phyloP scores from a whole-genome alignment of 73 alveolate species.

The Diophrys sp. region DNA sequence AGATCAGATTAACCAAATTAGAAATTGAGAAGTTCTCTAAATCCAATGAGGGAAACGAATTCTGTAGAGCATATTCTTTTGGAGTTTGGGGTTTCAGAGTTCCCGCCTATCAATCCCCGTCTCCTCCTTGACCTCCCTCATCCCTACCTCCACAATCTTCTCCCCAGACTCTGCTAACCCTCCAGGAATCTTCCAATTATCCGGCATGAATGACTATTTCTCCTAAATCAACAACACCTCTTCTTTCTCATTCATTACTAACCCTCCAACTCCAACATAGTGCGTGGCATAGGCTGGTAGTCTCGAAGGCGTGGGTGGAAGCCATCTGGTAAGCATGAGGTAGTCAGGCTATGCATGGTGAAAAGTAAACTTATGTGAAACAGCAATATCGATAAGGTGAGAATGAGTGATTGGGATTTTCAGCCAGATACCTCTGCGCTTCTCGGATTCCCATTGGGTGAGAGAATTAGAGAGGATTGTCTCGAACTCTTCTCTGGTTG shows the following conservation, averaged over 20 bases:
- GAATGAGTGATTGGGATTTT: conserved; percentile 8
- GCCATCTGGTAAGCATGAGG: conserved; percentile 58
- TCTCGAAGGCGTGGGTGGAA: conserved; percentile 26
- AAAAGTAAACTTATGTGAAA: conserved; percentile 37
- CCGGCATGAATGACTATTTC: conserved; percentile 36
- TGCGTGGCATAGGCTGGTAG: conserved; percentile 57
- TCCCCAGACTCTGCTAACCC: conserved; percentile 48
- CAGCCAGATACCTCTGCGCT: conserved; percentile 38
- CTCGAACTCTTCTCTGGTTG: conserved; percentile 12
- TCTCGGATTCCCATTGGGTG: conserved; percentile 13
- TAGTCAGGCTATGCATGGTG: conserved; percentile 58
- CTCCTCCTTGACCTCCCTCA: conserved; percentile 49
- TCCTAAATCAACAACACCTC: conserved; percentile 46
- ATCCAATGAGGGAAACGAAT: conserved; percentile 24
- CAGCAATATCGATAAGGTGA: conserved; percentile 33
- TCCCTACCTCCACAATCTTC: conserved; percentile 9
- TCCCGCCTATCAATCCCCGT: conserved; percentile 36
- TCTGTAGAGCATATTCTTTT: too few species aligned
- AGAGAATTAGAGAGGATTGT: neutral
- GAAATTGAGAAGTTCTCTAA: conserved; percentile 20
- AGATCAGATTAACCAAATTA: conserved; percentile 34
- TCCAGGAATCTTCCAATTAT: conserved; percentile 58
- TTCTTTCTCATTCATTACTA: conserved; percentile 37
- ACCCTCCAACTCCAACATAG: conserved; percentile 65
- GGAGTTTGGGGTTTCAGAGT: too few species aligned